These are phyloP conservation scores for Alternaria sp. DNA, from an alignment of 2,329 filamentous ascomycete genomes.

Conservation along the genomic window DNA sequence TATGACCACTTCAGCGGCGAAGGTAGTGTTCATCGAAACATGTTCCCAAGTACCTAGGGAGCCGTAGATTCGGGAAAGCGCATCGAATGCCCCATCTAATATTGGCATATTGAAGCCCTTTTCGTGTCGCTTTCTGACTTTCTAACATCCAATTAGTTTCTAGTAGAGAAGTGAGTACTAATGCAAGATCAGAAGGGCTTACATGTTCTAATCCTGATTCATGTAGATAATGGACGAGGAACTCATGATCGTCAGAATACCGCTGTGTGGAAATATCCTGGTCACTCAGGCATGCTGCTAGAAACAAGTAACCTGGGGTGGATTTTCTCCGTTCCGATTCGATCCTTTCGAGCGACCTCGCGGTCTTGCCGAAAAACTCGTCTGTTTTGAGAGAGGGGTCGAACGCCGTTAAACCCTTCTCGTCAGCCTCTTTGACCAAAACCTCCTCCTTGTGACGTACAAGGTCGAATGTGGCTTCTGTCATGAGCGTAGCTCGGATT, in stretches of 20 bases:
- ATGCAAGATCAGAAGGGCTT: neutral
- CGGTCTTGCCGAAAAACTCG: neutral
- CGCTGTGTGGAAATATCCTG: neutral
- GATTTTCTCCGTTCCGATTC: neutral
- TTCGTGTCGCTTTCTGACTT: neutral
- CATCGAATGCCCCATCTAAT: neutral
- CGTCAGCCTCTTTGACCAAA: neutral
- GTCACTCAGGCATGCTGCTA: neutral
- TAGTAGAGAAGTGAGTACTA: neutral
- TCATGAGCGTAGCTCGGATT: neutral
- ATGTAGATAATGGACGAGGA: neutral
- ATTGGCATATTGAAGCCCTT: constrained; percentile 1
- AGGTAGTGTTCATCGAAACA: neutral
- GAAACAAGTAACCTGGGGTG: neutral
- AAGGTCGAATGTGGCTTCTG: neutral
- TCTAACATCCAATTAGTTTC: neutral
- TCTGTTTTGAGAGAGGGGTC: neutral
- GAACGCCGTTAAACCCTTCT: neutral
- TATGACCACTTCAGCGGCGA: neutral
- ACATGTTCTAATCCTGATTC: constrained; percentile 4
- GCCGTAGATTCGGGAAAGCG: neutral
- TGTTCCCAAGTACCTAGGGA: neutral
- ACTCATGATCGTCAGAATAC: neutral
- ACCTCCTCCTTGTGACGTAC: neutral
- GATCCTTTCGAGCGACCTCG: neutral